These are phyloP conservation scores for Cyberlindnera maritima DNA, from an alignment of 805 yeast species.

Conservation along the genomic window DNA sequence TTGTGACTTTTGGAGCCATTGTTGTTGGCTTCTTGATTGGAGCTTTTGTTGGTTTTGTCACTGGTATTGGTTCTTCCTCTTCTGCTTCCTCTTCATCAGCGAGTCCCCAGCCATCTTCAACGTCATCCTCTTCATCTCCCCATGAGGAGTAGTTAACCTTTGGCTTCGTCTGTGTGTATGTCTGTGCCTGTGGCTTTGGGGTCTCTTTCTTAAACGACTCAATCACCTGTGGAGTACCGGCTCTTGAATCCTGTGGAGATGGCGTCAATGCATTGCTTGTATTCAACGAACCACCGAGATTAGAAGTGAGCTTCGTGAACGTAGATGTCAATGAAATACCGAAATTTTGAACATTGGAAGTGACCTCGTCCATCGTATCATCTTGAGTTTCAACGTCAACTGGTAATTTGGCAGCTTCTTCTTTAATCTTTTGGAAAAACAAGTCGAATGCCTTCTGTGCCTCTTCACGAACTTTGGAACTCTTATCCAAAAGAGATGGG, in stretches of 20 bases:
- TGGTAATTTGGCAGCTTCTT: conserved; percentile 40
- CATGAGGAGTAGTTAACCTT: conserved; percentile 11
- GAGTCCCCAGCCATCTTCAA: conserved; percentile 25
- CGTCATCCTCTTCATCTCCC: conserved; percentile 13
- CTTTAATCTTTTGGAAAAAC: conserved; percentile 53
- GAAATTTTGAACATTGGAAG: conserved; percentile 24
- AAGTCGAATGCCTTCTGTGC: conserved; percentile 67
- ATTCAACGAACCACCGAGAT: conserved; percentile 25
- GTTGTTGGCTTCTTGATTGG: neutral
- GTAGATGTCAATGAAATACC: conserved; percentile 25
- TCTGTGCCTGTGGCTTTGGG: neutral
- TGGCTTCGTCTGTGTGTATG: neutral
- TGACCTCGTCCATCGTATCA: conserved; percentile 27
- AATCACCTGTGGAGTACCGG: conserved; percentile 21
- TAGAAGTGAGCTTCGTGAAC: conserved; percentile 18
- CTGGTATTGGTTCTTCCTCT: neutral
- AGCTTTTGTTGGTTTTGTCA: neutral
- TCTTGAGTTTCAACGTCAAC: conserved; percentile 23
- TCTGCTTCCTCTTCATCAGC: conserved; percentile 8
- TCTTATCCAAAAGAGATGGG: conserved; percentile 75
- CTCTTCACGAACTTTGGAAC: conserved; percentile 63
- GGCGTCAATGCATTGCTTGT: conserved; percentile 12
- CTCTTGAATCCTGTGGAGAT: conserved; percentile 18
- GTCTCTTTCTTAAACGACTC: conserved; percentile 13
- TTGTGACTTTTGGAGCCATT: conserved; percentile 23